Percentiles rank a stretch among this genome's conserved stretches.
Conservation (phyloP, 768 basidiomycete species). For the Suillus weaverae region DNA sequence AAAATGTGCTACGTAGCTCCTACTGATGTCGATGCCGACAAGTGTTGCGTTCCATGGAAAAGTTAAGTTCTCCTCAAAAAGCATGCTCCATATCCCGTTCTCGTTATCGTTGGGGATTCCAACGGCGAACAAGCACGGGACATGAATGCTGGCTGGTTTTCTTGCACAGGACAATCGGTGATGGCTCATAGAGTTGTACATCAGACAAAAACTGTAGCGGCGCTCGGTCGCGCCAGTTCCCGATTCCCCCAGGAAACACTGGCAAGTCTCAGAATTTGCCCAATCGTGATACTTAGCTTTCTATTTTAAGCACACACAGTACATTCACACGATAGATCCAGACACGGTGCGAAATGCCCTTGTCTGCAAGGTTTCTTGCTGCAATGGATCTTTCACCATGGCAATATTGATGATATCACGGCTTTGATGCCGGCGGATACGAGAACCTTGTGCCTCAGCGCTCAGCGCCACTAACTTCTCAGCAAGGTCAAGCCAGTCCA, state of each 20-base stretch:
- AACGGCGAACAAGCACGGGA: neutral
- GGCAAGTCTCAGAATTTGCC: too few species aligned
- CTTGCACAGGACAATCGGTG: neutral
- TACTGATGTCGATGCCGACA: neutral
- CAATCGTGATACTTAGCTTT: neutral
- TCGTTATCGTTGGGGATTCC: neutral
- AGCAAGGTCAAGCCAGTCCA: neutral
- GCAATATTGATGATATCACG: neutral
- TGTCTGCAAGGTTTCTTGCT: neutral
- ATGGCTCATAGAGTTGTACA: neutral
- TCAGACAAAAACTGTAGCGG: too few species aligned
- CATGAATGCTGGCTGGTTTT: neutral
- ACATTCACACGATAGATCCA: neutral
- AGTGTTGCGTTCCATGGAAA: neutral
- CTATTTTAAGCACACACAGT: neutral
- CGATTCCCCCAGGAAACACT: too few species aligned
- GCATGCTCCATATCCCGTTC: neutral
- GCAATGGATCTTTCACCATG: neutral
- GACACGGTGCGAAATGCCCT: neutral
- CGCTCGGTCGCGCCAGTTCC: too few species aligned
- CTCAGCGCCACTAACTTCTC: neutral
- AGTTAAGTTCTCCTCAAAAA: neutral
- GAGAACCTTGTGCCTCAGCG: neutral
- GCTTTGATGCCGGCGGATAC: neutral
- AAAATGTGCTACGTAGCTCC: neutral